Conservation (phyloP, 177 flowering plant genomes). For the Vitis hybrid region DNA sequence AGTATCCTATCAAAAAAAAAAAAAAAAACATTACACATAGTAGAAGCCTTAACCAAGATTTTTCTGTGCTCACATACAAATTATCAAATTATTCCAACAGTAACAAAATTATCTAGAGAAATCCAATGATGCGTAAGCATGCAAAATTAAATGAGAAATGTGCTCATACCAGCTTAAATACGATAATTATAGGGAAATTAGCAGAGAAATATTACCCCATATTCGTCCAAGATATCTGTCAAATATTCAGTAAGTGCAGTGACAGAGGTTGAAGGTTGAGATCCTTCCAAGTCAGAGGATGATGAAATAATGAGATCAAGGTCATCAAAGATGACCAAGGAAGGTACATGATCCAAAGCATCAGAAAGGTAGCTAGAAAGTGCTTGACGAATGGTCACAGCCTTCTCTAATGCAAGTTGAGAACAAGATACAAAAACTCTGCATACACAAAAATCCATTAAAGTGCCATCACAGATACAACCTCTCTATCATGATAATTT, state of each 20-base stretch:
- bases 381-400: conserved; percentile 47
- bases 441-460: conserved; percentile 31
- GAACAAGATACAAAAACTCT: conserved; percentile 79
- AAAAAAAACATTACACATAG: too few relatives aligned
- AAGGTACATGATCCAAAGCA: conserved; percentile 85
- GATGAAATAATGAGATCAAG: conserved; percentile 76
- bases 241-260: conserved; percentile 67
- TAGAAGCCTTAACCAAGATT: too few relatives aligned
- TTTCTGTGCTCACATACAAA: neutral
- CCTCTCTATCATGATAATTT: neutral
- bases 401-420: conserved; percentile 71
- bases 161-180: neutral
- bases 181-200: neutral
- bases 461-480: neutral
- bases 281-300: conserved; percentile 65
- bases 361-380: conserved; percentile 65
- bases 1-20: too few relatives aligned
- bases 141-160: neutral
- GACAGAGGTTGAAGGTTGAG: conserved; percentile 61
- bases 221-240: conserved; percentile 79
- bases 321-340: conserved; percentile 87
- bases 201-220: conserved; percentile 48
- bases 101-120: neutral
- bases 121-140: neutral
- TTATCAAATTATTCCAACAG: neutral